These are phyloP conservation scores for Solanum peruvianum DNA, from an alignment of 257 asterid species.

Conservation along the genomic window DNA sequence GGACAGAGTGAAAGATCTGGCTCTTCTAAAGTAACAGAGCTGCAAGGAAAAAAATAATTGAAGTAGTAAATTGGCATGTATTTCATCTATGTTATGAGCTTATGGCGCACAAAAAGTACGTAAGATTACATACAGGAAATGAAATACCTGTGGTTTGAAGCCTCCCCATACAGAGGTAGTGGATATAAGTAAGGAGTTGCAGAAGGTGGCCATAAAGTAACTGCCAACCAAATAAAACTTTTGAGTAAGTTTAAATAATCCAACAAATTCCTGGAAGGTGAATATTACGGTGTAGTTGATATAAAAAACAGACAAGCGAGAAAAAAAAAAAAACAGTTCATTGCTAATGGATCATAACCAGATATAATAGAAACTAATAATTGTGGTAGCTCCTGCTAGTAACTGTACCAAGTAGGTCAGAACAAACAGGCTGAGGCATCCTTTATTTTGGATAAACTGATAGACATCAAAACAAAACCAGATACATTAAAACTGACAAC, in stretches of 20 bases:
- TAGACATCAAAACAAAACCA: not conserved
- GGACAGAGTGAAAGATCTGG: slow-evolving; percentile 50
- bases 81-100: not conserved
- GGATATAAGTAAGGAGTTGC: slow-evolving; percentile 71
- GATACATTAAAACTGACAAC: not conserved
- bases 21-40: slow-evolving; percentile 58
- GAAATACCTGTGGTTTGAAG: slow-evolving; percentile 87
- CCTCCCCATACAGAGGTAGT: slow-evolving; percentile 79
- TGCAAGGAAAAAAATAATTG: slow-evolving; percentile 18
- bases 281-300: not conserved
- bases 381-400: not conserved
- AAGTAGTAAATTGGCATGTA: not conserved
- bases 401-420: not conserved
- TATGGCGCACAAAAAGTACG: not conserved
- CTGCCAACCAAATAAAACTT: slow-evolving; percentile 26
- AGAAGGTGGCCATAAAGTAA: slow-evolving; percentile 93
- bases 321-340: not conserved
- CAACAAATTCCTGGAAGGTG: not conserved
- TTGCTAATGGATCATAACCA: not conserved
- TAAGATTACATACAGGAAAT: not conserved
- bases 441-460: not conserved
- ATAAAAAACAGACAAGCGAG: not conserved
- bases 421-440: not conserved
- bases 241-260: not conserved
- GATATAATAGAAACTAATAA: not conserved